Conservation (phyloP, 2,329 filamentous ascomycete species). For the Dactylellina leptospora region DNA sequence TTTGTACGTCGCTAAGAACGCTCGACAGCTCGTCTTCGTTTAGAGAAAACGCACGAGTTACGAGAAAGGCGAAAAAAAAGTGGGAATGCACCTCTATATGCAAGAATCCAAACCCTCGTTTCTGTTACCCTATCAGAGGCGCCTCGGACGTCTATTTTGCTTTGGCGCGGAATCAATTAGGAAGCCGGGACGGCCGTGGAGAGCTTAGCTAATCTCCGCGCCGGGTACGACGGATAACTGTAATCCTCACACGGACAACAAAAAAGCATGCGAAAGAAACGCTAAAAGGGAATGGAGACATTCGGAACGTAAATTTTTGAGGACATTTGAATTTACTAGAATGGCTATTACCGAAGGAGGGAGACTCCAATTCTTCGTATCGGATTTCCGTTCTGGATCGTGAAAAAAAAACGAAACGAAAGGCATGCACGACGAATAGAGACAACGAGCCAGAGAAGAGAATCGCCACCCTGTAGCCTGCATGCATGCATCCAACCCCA, state of each 20-base stretch:
- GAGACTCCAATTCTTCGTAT: no score
- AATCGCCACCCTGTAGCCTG: slow-evolving; percentile 9
- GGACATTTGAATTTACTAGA: neutral
- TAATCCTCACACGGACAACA: neutral
- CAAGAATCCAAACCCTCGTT: slow-evolving; percentile 2
- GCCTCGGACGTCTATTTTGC: no score
- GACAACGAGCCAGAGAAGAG: neutral
- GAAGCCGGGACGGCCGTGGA: slow-evolving; percentile 4
- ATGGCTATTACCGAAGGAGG: no score
- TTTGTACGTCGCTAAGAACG: neutral
- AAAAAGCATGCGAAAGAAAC: neutral
- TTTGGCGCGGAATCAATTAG: neutral
- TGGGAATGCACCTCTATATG: slow-evolving; percentile 34
- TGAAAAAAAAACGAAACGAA: no score
- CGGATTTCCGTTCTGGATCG: neutral
- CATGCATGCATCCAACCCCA: slow-evolving; percentile 5
- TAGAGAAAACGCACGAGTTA: neutral
- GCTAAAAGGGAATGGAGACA: neutral
- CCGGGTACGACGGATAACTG: slow-evolving; percentile 22
- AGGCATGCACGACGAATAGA: no score
- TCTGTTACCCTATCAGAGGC: slow-evolving; percentile 17
- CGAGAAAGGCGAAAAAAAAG: neutral
- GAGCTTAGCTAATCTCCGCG: slow-evolving; percentile 49
- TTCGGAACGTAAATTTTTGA: slow-evolving; percentile 4
- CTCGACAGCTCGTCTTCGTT: neutral